phyloP scores from a whole-genome alignment of 257 asterid species.

The Lantana camara region DNA sequence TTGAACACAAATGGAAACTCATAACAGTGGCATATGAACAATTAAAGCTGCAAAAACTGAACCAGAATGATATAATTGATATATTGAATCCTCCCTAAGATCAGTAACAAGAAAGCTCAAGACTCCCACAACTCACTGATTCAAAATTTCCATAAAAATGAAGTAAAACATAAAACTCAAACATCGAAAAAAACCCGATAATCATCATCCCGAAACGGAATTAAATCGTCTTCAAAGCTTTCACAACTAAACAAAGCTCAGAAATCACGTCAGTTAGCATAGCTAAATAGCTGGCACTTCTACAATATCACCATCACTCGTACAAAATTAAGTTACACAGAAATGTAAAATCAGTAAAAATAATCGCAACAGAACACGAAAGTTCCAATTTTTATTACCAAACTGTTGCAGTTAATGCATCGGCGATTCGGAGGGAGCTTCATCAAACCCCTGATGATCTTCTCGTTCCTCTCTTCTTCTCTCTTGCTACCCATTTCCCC shows the following conservation, averaged over 20 bases:
- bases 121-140: background rate
- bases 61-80: background rate
- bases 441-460: slow-evolving; percentile 83
- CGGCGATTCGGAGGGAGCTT: slow-evolving; percentile 95
- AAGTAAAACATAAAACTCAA: background rate
- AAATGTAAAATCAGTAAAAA: slow-evolving; percentile 10
- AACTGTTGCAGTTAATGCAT: slow-evolving; percentile 89
- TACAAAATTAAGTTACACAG: background rate
- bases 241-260: too few species aligned
- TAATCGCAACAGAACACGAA: background rate
- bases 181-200: too few species aligned
- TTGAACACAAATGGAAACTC: background rate
- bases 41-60: background rate
- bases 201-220: too few species aligned
- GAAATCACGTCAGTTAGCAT: background rate
- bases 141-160: background rate
- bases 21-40: background rate
- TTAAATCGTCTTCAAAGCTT: too few species aligned
- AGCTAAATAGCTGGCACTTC: background rate
- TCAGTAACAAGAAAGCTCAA: background rate
- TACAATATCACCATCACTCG: background rate
- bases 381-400: slow-evolving; percentile 46
- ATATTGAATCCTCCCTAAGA: background rate
- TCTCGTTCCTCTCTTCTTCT: slow-evolving; percentile 82
- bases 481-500: slow-evolving; percentile 63